Percentiles rank a stretch among this genome's conserved stretches.
Evolutionary conservation across 2,329 filamentous ascomycete genomes (phyloP).

Genomic region (Paraphaeosphaeria minitans): DNA sequence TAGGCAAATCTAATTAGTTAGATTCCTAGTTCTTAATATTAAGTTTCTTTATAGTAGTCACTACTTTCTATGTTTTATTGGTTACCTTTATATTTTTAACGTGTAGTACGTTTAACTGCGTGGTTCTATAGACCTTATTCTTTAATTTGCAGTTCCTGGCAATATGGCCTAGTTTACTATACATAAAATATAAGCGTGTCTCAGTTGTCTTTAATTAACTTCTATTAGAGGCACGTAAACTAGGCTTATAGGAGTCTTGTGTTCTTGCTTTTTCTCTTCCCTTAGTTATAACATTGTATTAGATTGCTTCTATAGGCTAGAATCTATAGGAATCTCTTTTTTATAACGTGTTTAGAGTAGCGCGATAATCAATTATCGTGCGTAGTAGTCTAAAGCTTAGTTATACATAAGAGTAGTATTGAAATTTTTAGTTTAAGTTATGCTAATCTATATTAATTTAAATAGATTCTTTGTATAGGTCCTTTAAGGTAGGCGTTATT

Average conservation of each 20-base stretch:
- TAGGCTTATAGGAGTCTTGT: not conserved
- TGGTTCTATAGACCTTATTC: too few species aligned
- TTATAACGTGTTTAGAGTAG: too few species aligned
- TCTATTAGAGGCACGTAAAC: too few species aligned
- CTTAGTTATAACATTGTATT: not conserved
- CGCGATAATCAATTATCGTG: not conserved
- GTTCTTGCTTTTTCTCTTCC: not conserved
- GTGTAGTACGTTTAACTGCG: not conserved
- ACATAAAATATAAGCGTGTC: not conserved
- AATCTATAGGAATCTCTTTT: not conserved
- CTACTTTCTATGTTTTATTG: too few species aligned
- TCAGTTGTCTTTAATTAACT: not conserved
- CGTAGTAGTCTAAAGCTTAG: not conserved
- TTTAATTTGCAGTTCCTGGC: too few species aligned
- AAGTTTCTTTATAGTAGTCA: too few species aligned
- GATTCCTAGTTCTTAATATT: too few species aligned
- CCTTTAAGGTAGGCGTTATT: not conserved
- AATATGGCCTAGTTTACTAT: not conserved
- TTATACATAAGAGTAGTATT: not conserved
- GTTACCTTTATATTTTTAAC: too few species aligned
- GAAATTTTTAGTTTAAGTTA: too few species aligned
- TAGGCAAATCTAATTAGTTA: too few species aligned
- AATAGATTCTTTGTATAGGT: too few species aligned
- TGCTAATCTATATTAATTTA: too few species aligned
- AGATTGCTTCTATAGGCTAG: conserved; percentile 1